Evolutionary conservation across 2,329 filamentous ascomycete species (phyloP).

Genomic region (Penicillium sp.): DNA sequence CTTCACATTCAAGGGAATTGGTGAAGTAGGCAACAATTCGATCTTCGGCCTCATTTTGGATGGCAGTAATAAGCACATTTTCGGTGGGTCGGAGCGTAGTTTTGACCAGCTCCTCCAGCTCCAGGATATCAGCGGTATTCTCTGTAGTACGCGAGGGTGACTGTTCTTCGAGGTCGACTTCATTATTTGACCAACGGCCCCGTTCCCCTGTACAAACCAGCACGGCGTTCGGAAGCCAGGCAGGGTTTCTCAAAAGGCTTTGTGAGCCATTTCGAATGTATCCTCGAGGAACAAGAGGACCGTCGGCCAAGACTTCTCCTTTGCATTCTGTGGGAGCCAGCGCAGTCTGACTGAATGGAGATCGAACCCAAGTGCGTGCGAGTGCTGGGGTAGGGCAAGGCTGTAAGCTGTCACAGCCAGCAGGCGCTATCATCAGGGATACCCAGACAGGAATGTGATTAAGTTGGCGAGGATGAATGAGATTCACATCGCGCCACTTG

Average conservation of each 20-base stretch:
- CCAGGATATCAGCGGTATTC: too few relatives aligned
- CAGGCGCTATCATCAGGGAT: background rate
- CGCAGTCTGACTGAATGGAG: background rate
- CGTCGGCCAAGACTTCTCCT: slow-evolving; percentile 6
- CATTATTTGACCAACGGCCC: background rate
- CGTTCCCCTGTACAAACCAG: background rate
- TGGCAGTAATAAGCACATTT: too few relatives aligned
- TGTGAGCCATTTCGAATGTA: slow-evolving; percentile 1
- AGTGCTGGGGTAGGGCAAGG: background rate
- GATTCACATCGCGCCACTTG: slow-evolving; percentile 1
- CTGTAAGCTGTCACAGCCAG: background rate
- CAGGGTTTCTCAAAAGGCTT: background rate
- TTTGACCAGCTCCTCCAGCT: too few relatives aligned
- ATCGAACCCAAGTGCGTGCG: slow-evolving; percentile 1
- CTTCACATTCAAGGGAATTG: too few relatives aligned
- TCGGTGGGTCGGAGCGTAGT: too few relatives aligned
- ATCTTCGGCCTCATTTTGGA: too few relatives aligned
- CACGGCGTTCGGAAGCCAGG: background rate
- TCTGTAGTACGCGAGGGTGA: too few relatives aligned
- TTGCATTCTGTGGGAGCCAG: background rate
- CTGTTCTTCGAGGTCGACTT: background rate
- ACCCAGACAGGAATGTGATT: background rate
- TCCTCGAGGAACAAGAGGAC: background rate
- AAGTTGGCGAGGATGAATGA: background rate
- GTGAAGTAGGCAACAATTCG: too few relatives aligned